Evolutionary conservation across 352 stramenopile species (phyloP).

Genomic region (Phytophthora megakarya): DNA sequence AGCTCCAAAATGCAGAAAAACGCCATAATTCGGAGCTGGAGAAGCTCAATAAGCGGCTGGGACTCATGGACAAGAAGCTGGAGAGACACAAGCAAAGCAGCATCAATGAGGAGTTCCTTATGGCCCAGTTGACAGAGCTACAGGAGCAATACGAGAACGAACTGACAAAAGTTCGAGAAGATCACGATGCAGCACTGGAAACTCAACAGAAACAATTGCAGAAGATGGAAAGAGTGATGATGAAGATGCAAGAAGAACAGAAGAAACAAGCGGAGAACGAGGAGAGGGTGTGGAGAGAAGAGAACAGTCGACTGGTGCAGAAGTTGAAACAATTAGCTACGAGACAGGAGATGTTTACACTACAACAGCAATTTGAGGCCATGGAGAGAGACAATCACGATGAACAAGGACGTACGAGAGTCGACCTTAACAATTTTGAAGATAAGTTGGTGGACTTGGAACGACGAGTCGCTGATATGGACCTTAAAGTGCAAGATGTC

Average conservation of each 20-base stretch:
- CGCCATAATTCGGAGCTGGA: conserved; percentile 12
- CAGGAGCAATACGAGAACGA: conserved; percentile 62
- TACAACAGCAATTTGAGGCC: conserved; percentile 22
- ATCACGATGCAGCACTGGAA: conserved; percentile 21
- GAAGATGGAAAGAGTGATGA: conserved; percentile 19
- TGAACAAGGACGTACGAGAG: conserved; percentile 22
- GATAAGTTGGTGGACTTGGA: conserved; percentile 28
- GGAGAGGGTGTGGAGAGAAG: conserved; percentile 15
- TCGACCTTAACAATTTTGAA: conserved; percentile 23
- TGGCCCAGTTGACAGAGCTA: conserved; percentile 52
- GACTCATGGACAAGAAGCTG: conserved; percentile 32
- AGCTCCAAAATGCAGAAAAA: not conserved
- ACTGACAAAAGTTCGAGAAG: conserved; percentile 34
- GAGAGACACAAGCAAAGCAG: conserved; percentile 21
- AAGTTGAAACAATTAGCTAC: conserved; percentile 19
- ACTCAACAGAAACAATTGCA: conserved; percentile 35
- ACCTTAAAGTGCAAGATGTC: conserved; percentile 12
- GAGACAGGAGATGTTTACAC: conserved; percentile 13
- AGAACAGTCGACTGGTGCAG: conserved; percentile 19
- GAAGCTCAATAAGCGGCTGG: conserved; percentile 31
- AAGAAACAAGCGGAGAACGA: conserved; percentile 17
- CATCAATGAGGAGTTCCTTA: conserved; percentile 61
- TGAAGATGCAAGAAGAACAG: conserved; percentile 16
- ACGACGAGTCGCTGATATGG: conserved; percentile 5
- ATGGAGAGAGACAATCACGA: conserved; percentile 22